Percentiles rank a stretch among this genome's conserved stretches.
phyloP scores from a whole-genome alignment of 495 filamentous ascomycete species.

The Annulohypoxylon maeteangense region DNA sequence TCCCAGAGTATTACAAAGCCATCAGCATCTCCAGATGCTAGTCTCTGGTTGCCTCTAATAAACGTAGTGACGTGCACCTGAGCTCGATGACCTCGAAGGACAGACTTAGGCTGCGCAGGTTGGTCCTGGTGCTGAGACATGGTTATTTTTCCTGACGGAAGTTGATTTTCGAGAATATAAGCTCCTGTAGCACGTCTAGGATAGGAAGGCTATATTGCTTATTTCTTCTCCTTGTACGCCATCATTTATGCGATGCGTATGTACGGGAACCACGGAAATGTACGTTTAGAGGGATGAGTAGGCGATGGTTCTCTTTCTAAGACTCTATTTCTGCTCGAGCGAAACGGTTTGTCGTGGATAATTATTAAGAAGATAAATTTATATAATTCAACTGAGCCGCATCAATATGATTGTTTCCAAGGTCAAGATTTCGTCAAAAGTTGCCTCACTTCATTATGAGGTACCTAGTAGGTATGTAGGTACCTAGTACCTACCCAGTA shows the following conservation, averaged over 20 bases:
- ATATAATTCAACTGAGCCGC: neutral
- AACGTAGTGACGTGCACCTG: conserved; percentile 84
- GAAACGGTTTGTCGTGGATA: neutral
- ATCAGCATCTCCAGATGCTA: conserved; percentile 88
- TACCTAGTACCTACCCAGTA: too few relatives aligned
- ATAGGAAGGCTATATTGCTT: conserved; percentile 4
- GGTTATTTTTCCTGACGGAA: neutral
- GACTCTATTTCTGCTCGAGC: neutral
- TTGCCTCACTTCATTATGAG: too few relatives aligned
- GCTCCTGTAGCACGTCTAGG: neutral
- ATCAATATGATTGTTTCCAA: neutral
- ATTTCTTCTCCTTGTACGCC: conserved; percentile 2
- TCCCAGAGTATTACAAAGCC: conserved; percentile 92
- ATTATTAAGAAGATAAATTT: neutral
- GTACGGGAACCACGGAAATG: neutral
- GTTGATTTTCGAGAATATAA: neutral
- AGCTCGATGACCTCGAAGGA: conserved; percentile 86
- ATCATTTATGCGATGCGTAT: neutral
- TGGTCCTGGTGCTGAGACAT: conserved; percentile 48
- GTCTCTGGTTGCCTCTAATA: conserved; percentile 74
- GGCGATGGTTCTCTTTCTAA: neutral
- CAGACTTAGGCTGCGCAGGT: conserved; percentile 79
- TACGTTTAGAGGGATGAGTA: neutral
- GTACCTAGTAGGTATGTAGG: neutral
- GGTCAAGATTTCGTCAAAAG: neutral